These are phyloP conservation scores for Sicyos edulis DNA, from an alignment of 306 rosid species.

Conservation along the genomic window DNA sequence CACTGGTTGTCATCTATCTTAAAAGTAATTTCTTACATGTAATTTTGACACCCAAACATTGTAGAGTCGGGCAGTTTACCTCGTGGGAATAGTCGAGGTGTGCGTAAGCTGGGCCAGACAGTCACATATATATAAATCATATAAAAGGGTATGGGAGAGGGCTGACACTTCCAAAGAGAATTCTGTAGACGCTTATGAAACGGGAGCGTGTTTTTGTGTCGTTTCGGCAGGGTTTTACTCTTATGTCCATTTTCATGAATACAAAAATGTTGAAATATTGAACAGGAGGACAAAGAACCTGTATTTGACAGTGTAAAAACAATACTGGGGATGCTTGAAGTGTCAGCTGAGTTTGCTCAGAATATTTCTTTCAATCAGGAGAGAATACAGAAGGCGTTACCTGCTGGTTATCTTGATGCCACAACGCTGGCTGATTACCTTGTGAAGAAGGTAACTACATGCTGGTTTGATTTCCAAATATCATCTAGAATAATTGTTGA, in stretches of 20 bases:
- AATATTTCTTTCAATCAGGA: conserved; percentile 69
- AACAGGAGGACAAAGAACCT: conserved; percentile 95
- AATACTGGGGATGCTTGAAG: conserved; percentile 93
- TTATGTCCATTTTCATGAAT: not conserved
- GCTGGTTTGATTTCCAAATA: not conserved
- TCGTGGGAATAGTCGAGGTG: too few species aligned
- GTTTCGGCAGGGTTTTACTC: too few species aligned
- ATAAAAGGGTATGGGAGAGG: not conserved
- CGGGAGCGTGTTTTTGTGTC: not conserved
- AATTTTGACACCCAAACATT: too few species aligned
- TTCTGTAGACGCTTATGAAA: not conserved
- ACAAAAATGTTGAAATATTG: conserved; percentile 18
- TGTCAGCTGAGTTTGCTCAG: conserved; percentile 82
- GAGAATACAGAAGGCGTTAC: conserved; percentile 73
- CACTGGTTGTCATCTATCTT: too few species aligned
- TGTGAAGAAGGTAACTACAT: conserved; percentile 63
- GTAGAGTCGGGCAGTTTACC: too few species aligned
- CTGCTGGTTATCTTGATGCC: conserved; percentile 98
- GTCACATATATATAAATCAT: too few species aligned
- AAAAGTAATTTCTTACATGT: too few species aligned
- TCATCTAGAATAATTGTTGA: not conserved
- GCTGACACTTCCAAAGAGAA: not conserved
- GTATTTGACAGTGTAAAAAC: conserved; percentile 89
- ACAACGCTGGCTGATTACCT: conserved; percentile 99
- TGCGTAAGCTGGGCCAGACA: too few species aligned